Evolutionary conservation across 2,329 filamentous ascomycete species (phyloP).

Genomic region (Colletotrichum neosansevieriae): DNA sequence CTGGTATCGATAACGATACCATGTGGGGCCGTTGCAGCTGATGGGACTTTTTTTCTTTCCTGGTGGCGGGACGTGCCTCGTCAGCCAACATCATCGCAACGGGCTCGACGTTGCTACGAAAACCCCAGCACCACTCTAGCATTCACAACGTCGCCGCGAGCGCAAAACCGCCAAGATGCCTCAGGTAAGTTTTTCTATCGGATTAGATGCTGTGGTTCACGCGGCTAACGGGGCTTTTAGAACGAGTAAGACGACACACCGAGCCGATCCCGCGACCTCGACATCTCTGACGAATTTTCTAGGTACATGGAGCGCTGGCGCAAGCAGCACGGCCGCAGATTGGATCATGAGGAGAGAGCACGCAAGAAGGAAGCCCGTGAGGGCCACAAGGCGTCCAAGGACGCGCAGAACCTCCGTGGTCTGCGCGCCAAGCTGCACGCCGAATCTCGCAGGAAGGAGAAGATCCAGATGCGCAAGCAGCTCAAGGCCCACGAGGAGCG

Average conservation of each 20-base stretch:
- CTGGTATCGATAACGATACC: not conserved
- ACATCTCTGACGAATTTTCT: not conserved
- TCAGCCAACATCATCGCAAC: not conserved
- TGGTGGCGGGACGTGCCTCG: conserved; percentile 35
- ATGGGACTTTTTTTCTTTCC: conserved; percentile 13
- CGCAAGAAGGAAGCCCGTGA: conserved; percentile 91
- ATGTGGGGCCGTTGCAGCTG: conserved; percentile 5
- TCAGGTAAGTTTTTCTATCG: conserved; percentile 13
- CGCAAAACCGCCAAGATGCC: conserved; percentile 35
- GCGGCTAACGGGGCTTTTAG: not conserved
- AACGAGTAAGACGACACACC: conserved; percentile 61
- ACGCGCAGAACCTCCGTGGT: conserved; percentile 93
- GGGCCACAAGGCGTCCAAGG: conserved; percentile 86
- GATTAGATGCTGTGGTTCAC: not conserved
- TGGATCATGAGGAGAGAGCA: conserved; percentile 87
- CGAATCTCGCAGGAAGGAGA: conserved; percentile 94
- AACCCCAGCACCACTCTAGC: not conserved
- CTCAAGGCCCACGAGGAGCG: conserved; percentile 96
- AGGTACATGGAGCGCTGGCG: conserved; percentile 64
- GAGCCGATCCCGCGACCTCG: not conserved
- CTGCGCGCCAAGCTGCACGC: conserved; percentile 93
- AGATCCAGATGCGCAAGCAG: conserved; percentile 96
- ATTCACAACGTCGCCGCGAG: conserved; percentile 27
- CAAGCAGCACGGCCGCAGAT: conserved; percentile 63
- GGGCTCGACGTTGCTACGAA: not conserved